Evolutionary conservation across 176 grass and related monocot genomes (phyloP), one percentile per base, ranked within the genome.

Genomic region (Stipa capillata): DNA sequence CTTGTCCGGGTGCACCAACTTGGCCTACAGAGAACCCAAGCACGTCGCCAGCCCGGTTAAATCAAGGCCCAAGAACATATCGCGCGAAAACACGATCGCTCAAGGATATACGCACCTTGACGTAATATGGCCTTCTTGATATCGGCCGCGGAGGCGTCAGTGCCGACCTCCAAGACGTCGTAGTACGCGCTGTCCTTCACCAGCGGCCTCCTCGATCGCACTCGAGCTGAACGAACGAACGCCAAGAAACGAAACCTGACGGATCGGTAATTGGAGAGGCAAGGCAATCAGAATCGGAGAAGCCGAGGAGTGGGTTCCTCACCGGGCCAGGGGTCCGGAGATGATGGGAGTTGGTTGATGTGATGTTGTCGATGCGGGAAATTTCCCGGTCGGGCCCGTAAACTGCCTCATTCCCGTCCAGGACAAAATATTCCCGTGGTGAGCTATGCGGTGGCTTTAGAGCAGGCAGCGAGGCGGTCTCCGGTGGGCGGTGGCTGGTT

Each of bases 101-200:
- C 52, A 17, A 7, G 42, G 15, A n/a, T n/a, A n/a, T n/a, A n/a
- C 51, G 33, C 23, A 95, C 96, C 92, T 99, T 99, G 49, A 95
- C 28, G 86, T 95, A 95, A 66, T 95, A 99, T n/a, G 1, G 96
- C 96, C 81, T 95, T 99, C 92, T 99, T 99, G 81, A 99, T 99
- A 32, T 99, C 74, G 41, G 90, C 81, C 23, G 84, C 53, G 73
- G 92, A 87, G 87, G 90, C 90, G 88, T 89, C 90, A 7, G 88
- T 87, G 87, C 79, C 79, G 48, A 99, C 88, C 71, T 79, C 90
- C 80, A 99, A 83, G 69, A 89, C 80, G 84, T 93, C 86, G 55
- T 98, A 99, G 74, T 93, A 95, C 11, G 59, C 84, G 24, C 56
- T 77, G 12, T 93, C 92, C 79, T 91, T 93, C 84, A 89, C 90